Percentiles rank a stretch among this genome's conserved stretches.
Conservation (phyloP, 2,329 filamentous ascomycete species). For the Aspergillus flavus region DNA sequence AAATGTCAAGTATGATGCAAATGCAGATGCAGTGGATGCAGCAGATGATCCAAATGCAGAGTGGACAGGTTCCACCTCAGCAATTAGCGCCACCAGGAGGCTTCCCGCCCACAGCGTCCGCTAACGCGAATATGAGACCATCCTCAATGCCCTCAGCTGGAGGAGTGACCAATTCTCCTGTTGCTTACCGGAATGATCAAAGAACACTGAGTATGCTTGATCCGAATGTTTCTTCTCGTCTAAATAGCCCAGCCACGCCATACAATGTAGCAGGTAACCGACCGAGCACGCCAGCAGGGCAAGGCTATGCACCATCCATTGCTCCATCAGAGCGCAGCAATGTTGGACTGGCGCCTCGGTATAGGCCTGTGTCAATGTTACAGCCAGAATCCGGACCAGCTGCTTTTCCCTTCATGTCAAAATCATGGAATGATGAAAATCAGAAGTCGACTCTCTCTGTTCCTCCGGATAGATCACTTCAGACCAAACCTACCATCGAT, state of each 20-base stretch:
- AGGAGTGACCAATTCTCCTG: conserved; percentile 24
- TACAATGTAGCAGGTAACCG: conserved; percentile 31
- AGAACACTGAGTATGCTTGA: conserved; percentile 86
- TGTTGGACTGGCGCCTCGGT: conserved; percentile 83
- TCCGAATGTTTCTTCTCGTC: conserved; percentile 53
- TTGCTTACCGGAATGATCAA: conserved; percentile 35
- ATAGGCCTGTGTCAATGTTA: conserved; percentile 80
- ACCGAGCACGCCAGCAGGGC: conserved; percentile 29
- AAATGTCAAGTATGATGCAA: conserved; percentile 86
- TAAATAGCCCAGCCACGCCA: conserved; percentile 38
- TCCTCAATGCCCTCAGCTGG: conserved; percentile 51
- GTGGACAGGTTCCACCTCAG: conserved; percentile 36
- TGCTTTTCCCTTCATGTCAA: conserved; percentile 36
- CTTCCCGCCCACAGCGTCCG: conserved; percentile 28
- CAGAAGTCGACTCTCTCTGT: conserved; percentile 26
- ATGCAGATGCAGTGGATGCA: conserved; percentile 97
- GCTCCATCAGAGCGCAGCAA: conserved; percentile 96
- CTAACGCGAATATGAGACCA: conserved; percentile 41
- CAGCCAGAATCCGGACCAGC: conserved; percentile 41
- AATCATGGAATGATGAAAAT: conserved; percentile 42
- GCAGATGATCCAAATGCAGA: conserved; percentile 66
- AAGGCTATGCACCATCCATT: conserved; percentile 80
- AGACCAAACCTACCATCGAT: conserved; percentile 34
- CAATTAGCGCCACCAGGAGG: conserved; percentile 34
- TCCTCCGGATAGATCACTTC: conserved; percentile 24